Percentiles rank a stretch among this genome's conserved stretches.
These are phyloP conservation scores for Tritrichomonas musculus DNA, from an alignment of 208 protist species.

Conservation along the genomic window DNA sequence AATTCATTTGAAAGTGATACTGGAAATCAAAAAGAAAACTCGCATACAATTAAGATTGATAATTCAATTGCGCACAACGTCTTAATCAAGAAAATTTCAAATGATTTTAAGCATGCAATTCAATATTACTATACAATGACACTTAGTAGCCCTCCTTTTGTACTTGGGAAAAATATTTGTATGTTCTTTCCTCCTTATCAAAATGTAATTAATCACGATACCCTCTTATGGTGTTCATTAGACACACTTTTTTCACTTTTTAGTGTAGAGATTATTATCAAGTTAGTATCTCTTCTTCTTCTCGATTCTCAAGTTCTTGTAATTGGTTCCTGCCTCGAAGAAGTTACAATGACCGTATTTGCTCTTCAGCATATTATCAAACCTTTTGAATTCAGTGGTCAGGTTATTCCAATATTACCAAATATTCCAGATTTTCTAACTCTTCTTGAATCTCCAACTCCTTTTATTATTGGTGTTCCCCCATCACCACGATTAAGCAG, in stretches of 20 bases:
- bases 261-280: not conserved
- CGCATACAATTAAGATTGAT: too few relatives aligned
- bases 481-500: too few relatives aligned
- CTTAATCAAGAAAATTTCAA: too few relatives aligned
- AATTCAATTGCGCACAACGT: too few relatives aligned
- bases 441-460: not conserved
- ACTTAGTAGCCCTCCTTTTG: too few relatives aligned
- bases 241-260: slow-evolving; percentile 1
- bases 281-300: not conserved
- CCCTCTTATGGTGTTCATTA: not conserved
- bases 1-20: too few relatives aligned
- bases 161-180: too few relatives aligned
- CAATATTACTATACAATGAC: too few relatives aligned
- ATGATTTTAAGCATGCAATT: not conserved
- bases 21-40: too few relatives aligned
- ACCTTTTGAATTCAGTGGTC: not conserved
- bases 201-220: too few relatives aligned
- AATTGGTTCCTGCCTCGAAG: not conserved
- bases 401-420: not conserved
- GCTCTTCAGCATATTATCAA: not conserved
- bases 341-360: not conserved
- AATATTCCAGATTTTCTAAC: not conserved
- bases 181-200: too few relatives aligned
- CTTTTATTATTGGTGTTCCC: not conserved
- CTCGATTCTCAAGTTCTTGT: not conserved